A percentile compares a stretch with the other conserved stretches of the same genome.
phyloP scores from a whole-genome alignment of 2,329 filamentous ascomycete species.

The Tolypocladium ovalisporum region DNA sequence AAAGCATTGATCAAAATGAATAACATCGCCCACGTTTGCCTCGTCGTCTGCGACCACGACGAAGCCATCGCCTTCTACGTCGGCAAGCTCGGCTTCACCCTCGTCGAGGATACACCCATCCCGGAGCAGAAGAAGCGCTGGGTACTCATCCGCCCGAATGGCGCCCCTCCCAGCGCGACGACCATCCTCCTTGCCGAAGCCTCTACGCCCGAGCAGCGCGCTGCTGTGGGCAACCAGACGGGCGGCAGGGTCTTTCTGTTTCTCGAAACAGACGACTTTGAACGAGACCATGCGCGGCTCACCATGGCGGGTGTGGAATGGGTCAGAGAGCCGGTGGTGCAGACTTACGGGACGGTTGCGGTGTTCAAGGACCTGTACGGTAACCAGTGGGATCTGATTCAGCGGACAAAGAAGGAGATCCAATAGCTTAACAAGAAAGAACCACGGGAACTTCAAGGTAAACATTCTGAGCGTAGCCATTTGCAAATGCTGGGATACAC shows the following conservation, averaged over 20 bases:
- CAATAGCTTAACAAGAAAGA: background rate
- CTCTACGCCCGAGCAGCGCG: conserved; percentile 5
- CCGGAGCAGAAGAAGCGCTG: conserved; percentile 5
- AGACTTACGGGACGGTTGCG: conserved; percentile 6
- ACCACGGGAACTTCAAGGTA: too few relatives aligned
- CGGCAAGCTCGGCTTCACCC: conserved; percentile 6
- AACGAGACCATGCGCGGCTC: background rate
- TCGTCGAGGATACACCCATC: conserved; percentile 5
- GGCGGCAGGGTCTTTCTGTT: conserved; percentile 7
- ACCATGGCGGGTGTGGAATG: conserved; percentile 4
- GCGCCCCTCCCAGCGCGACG: background rate
- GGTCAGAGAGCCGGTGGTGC: conserved; percentile 1
- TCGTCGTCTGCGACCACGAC: conserved; percentile 8
- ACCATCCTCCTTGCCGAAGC: conserved; percentile 4
- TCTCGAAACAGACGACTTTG: conserved; percentile 8
- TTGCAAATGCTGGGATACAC: too few relatives aligned
- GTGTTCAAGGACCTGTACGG: conserved; percentile 8
- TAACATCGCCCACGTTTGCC: conserved; percentile 4
- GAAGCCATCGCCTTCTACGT: conserved; percentile 7
- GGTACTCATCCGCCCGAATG: conserved; percentile 3
- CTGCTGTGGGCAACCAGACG: conserved; percentile 5
- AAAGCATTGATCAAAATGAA: background rate
- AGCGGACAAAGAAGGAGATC: background rate
- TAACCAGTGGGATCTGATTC: conserved; percentile 7
- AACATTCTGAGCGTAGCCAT: background rate